Conservation (phyloP, 1,139 yeast genomes). For the Protomyces inundatus region DNA sequence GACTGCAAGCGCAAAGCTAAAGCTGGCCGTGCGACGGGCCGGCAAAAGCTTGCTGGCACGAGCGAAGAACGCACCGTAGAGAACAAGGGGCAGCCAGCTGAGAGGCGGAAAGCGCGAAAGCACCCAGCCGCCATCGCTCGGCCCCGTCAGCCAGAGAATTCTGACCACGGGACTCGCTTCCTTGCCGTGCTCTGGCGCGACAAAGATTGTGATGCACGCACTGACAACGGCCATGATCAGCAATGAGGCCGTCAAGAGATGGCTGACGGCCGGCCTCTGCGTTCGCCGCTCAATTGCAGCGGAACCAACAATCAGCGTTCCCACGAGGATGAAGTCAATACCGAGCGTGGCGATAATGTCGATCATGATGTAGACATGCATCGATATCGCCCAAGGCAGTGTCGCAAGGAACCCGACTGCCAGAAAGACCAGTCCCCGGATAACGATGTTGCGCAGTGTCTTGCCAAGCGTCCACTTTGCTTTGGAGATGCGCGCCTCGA, state of each 20-base stretch:
- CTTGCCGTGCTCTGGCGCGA: background rate
- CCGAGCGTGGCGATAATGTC: conserved; percentile 21
- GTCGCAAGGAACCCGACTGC: conserved; percentile 7
- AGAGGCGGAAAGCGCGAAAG: conserved; percentile 21
- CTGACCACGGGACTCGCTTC: background rate
- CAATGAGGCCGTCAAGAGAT: background rate
- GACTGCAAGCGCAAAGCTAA: conserved; percentile 3
- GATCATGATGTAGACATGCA: conserved; percentile 3
- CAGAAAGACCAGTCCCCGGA: conserved; percentile 15
- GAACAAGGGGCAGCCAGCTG: conserved; percentile 18
- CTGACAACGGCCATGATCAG: background rate
- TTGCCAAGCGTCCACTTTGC: conserved; percentile 6
- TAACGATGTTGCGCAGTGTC: conserved; percentile 4
- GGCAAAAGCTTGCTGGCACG: conserved; percentile 11
- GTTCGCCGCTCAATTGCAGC: conserved; percentile 6
- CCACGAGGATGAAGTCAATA: conserved; percentile 16
- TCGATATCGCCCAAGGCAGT: conserved; percentile 1
- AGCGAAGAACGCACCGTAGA: conserved; percentile 18
- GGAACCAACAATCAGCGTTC: background rate
- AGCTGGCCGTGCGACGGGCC: background rate
- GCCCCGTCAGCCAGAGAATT: conserved; percentile 14
- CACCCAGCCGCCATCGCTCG: background rate
- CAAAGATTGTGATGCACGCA: conserved; percentile 6
- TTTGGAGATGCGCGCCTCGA: conserved; percentile 15
- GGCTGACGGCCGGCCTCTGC: background rate